Percentiles rank a stretch among this genome's conserved stretches.
Evolutionary conservation across 441 rosid species (phyloP).

Genomic region (Adansonia madagascariensis): DNA sequence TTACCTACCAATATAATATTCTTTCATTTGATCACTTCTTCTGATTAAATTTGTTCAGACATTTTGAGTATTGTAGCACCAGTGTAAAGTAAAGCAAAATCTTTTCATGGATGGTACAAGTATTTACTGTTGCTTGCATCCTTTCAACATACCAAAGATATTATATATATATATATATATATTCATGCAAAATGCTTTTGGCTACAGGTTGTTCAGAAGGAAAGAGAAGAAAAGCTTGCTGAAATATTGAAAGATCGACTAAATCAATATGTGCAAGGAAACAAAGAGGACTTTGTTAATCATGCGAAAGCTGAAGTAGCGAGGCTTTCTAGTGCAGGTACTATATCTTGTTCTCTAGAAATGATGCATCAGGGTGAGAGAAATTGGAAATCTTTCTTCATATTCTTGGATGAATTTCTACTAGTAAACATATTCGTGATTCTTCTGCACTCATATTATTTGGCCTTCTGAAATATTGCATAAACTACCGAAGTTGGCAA

Average conservation of each 20-base stretch:
- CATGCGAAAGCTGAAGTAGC: conserved; percentile 82
- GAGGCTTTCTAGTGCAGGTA: conserved; percentile 89
- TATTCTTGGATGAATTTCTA: conserved; percentile 8
- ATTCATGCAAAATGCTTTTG: conserved; percentile 23
- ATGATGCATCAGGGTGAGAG: conserved; percentile 7
- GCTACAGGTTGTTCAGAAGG: conserved; percentile 82
- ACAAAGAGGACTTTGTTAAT: conserved; percentile 64
- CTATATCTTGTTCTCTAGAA: background rate
- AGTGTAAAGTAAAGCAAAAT: background rate
- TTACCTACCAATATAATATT: background rate
- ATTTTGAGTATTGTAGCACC: background rate
- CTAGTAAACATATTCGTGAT: conserved; percentile 8
- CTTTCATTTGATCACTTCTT: background rate
- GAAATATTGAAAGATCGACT: conserved; percentile 71
- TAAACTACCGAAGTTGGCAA: background rate
- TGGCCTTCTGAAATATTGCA: conserved; percentile 6
- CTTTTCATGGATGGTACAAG: background rate
- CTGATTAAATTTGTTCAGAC: background rate
- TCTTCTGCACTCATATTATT: background rate
- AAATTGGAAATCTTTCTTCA: conserved; percentile 6
- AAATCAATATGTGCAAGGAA: conserved; percentile 69
- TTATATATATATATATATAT: background rate
- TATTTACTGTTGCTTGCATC: background rate
- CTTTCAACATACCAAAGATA: background rate
- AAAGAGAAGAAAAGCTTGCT: conserved; percentile 91